Percentiles rank a stretch among this genome's conserved stretches.
Evolutionary conservation across 176 grass and related monocot species (phyloP).

Genomic region (Triticum turgidum): DNA sequence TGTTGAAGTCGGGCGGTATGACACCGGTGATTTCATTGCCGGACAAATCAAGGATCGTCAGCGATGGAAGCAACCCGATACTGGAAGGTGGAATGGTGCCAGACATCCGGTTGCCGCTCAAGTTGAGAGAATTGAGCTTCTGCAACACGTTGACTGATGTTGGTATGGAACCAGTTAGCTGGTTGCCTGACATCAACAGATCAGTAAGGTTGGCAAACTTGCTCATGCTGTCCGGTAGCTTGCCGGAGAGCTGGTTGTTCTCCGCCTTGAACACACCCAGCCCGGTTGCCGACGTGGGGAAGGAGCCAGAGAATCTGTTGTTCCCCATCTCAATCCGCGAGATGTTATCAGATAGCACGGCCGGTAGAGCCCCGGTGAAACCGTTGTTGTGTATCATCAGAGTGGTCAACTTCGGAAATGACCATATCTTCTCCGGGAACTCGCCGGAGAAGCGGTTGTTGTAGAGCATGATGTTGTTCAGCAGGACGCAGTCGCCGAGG

Average conservation of each 20-base stretch:
- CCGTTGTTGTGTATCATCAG: conserved; percentile 64
- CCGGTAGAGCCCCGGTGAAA: conserved; percentile 55
- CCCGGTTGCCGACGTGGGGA: conserved; percentile 19
- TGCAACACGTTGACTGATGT: conserved; percentile 28
- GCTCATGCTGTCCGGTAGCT: conserved; percentile 43
- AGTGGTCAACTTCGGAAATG: conserved; percentile 22
- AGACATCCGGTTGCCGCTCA: conserved; percentile 53
- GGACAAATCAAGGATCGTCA: conserved; percentile 58
- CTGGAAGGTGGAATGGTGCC: conserved; percentile 48
- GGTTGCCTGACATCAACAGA: conserved; percentile 30
- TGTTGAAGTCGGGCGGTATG: conserved; percentile 51
- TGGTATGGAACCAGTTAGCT: conserved; percentile 54
- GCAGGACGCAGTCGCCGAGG: conserved; percentile 11
- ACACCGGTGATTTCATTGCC: conserved; percentile 47
- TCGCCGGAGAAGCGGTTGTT: conserved; percentile 62
- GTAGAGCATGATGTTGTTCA: conserved; percentile 57
- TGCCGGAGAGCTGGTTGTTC: conserved; percentile 59
- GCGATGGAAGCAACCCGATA: conserved; percentile 25
- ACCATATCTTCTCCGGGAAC: conserved; percentile 54
- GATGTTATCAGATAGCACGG: conserved; percentile 28
- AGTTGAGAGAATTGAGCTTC: conserved; percentile 47
- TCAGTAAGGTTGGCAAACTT: conserved; percentile 36
- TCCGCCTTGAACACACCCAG: conserved; percentile 43
- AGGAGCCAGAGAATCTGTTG: conserved; percentile 57
- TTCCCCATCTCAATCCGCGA: conserved; percentile 55